Evolutionary conservation across 2,329 filamentous ascomycete genomes (phyloP).

Genomic region (Xylaria sp.): DNA sequence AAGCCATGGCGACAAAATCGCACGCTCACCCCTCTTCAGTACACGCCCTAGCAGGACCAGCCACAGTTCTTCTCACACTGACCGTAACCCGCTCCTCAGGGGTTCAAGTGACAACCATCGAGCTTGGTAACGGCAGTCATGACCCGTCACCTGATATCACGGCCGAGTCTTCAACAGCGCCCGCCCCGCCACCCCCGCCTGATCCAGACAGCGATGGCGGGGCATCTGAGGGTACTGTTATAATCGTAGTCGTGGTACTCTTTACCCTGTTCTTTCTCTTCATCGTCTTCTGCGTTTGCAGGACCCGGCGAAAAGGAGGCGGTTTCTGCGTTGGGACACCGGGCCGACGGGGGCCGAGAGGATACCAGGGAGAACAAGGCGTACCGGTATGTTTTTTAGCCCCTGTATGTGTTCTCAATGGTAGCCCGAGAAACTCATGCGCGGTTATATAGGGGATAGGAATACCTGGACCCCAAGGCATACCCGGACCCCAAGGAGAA

Average conservation of each 20-base stretch:
- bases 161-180: background rate
- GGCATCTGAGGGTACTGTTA: conserved; percentile 21
- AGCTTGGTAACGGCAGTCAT: conserved; percentile 22
- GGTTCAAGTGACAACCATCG: conserved; percentile 23
- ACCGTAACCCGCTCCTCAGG: conserved; percentile 21
- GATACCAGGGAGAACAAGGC: conserved; percentile 22
- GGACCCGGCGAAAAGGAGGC: conserved; percentile 8
- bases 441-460: conserved; percentile 12
- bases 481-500: conserved; percentile 15
- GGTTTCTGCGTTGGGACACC: background rate
- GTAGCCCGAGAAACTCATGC: background rate
- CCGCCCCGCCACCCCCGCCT: background rate
- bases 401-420: background rate
- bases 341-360: conserved; percentile 23
- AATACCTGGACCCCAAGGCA: conserved; percentile 8
- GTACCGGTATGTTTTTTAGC: conserved; percentile 8
- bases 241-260: conserved; percentile 33
- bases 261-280: conserved; percentile 35
- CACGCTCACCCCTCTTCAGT: background rate
- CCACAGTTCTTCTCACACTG: conserved; percentile 18
- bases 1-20: background rate
- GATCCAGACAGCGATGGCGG: background rate
- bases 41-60: background rate
- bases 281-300: conserved; percentile 30
- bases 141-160: background rate